Percentiles rank a stretch among this genome's conserved stretches.
phyloP scores from a whole-genome alignment of 352 stramenopile genomes.

The Phytophthora vignae region DNA sequence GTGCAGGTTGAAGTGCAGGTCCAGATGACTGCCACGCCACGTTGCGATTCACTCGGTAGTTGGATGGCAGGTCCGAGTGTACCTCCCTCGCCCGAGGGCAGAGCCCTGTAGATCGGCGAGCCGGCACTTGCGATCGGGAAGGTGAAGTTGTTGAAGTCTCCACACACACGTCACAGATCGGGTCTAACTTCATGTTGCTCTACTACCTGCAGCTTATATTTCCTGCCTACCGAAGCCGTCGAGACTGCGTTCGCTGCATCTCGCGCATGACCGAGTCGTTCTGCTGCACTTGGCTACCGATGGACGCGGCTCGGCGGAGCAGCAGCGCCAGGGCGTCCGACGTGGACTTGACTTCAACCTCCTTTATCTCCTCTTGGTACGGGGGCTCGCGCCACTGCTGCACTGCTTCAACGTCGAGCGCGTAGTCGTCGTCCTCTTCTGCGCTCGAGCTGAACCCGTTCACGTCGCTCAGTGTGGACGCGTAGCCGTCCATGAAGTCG shows the following conservation, averaged over 20 bases:
- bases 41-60: constrained; percentile 9
- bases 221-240: neutral
- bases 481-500: constrained; percentile 34
- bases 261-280: constrained; percentile 34
- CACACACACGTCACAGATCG: neutral
- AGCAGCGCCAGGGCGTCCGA: constrained; percentile 21
- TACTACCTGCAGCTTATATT: constrained; percentile 1
- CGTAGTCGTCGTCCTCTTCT: constrained; percentile 34
- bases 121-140: constrained; percentile 2
- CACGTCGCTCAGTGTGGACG: constrained; percentile 29
- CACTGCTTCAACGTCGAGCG: constrained; percentile 14
- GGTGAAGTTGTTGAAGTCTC: neutral
- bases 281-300: constrained; percentile 36
- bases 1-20: constrained; percentile 9
- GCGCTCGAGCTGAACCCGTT: constrained; percentile 37
- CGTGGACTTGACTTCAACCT: constrained; percentile 16
- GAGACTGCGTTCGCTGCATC: constrained; percentile 27
- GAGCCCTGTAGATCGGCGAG: constrained; percentile 9
- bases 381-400: constrained; percentile 26
- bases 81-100: neutral
- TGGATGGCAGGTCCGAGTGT: neutral
- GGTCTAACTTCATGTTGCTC: neutral
- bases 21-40: neutral
- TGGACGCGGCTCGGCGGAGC: constrained; percentile 21
- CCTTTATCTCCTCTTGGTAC: constrained; percentile 22